Base-by-base conservation (phyloP, 1,139 yeast genomes). In the Scheffersomyces parashehatae region DNA sequence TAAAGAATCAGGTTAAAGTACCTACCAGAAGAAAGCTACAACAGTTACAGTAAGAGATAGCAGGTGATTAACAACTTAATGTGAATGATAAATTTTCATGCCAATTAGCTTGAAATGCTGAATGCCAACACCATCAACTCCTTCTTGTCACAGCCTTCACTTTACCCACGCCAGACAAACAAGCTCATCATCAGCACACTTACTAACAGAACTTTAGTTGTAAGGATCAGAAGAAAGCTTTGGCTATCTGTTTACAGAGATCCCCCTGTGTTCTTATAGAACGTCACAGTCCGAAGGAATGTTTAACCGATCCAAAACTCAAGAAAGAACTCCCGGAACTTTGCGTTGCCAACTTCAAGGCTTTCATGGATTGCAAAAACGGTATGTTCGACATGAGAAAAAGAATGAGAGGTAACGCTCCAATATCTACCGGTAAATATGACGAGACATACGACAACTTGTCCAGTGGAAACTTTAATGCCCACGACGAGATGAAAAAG, bases 251-350 rank as follows among this genome's bases (percentile, higher is more conserved):
- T 60, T 75, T 93, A 39, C 99, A 93, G 64, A 76, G 97, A 62
- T 90, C 98, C 4, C 98, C 98, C 12, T 93, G 99, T 65, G 99
- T 93, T 44, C 77, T 93, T 70, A 79, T 93, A 34, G 88, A 93
- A 51, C 75, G 99, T 51, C 79, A 93, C 65, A 88, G 90, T 3
- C 99, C 99, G 4, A 85, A 88, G 52, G 85, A 89, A 48, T 93
- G 99, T 61, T 67, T 91, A 24, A 85, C 87, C 36, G 77, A 90
- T 51, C 96, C 97, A 1, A 85, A 85, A 50, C 75, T 93, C 38
- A 75, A 83, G 44, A 75, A 77, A 45, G 85, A 87, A 38, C 70
- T 93, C 30, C 99, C 99, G 0, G 96, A 88, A 60, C 77, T 90
- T 41, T 93, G 99, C 59, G 77, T 84, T 39, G 90, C 95, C 28